A percentile compares a stretch with the other conserved stretches of the same genome.
Conservation (phyloP, 179 eudicot species). For the Silene noctiflora region DNA sequence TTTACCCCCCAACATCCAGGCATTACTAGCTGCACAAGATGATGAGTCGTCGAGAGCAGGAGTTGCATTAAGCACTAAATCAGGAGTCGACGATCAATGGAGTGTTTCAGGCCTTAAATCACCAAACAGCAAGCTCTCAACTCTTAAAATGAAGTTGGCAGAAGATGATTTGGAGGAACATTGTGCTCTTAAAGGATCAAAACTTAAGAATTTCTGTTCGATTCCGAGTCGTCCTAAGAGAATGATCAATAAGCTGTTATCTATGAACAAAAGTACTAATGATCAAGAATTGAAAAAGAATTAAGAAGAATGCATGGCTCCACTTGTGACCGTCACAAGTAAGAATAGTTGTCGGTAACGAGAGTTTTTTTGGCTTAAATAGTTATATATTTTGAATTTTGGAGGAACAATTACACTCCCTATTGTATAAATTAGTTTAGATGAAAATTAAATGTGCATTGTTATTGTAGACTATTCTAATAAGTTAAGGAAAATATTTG, state of each 20-base stretch:
- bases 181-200: constrained; percentile 39
- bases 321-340: too few species aligned
- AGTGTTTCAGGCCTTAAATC: constrained; percentile 65
- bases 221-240: constrained; percentile 64
- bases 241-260: constrained; percentile 72
- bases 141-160: constrained; percentile 59
- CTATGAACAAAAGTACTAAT: constrained; percentile 48
- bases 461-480: constrained; percentile 28
- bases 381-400: constrained; percentile 23
- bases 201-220: constrained; percentile 41
- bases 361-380: constrained; percentile 14
- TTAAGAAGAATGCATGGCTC: background rate
- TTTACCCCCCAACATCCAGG: constrained; percentile 67
- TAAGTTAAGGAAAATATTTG: constrained; percentile 15
- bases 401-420: constrained; percentile 16
- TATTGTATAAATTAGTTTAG: constrained; percentile 29
- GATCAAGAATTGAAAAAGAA: constrained; percentile 24
- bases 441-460: constrained; percentile 27
- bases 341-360: background rate
- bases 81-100: constrained; percentile 66
- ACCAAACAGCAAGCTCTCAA: constrained; percentile 51
- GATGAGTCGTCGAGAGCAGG: constrained; percentile 39
- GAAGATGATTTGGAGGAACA: constrained; percentile 50
- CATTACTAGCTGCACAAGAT: constrained; percentile 49
- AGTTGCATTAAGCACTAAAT: constrained; percentile 36